Base-by-base conservation (phyloP, 306 rosid genomes). In the Sicyos baderoa region DNA sequence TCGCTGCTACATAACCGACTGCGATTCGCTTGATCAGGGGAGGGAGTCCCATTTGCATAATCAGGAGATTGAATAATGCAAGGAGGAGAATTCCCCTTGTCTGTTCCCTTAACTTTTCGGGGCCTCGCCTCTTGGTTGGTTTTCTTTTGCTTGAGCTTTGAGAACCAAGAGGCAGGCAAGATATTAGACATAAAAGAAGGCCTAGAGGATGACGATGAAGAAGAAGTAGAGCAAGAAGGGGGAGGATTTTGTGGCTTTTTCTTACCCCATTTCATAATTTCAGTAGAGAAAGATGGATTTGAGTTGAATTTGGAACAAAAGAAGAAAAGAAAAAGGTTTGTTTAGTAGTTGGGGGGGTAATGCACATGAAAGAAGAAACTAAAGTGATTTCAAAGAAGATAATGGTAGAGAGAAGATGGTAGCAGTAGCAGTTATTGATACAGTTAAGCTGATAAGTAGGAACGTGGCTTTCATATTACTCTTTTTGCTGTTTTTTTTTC, bases 81-180 rank as follows among this genome's bases (percentile, higher is more conserved):
- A 1, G 76, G 64, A 82, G 76, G 60, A 82, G 79, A 78, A 74
- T 74, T 76, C 55, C 40, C 27, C 73, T 71, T 81, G 67, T 71
- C 85, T 58, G 73, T 81, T 16, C 55, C 79, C 61, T 72, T 81
- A 3, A 17, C 51, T 23, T 89, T 81, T 65, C 60, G 19, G 45
- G 79, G 82, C 75, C 64, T 78, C 4, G 81, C 64, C 63, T 89
- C 84, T 17, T 79, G 78, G 52, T 58, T 73, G 40, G 74, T 55
- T 54, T 72, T 78, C 81, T 82, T 90, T 4, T 81, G 82, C 81
- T 86, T 90, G 76, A 89, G 82, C 88, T 84, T 93, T 21, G 91
- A 84, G 55, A 90, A 70, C 97, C 97, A 93, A 71, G 93, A 85
- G 70, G 71, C 72, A 47, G 88, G 76, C 72, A 87, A 82, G 58